phyloP scores from a whole-genome alignment of 1,284 basidiomycete genomes.

The Tilletia walkeri region DNA sequence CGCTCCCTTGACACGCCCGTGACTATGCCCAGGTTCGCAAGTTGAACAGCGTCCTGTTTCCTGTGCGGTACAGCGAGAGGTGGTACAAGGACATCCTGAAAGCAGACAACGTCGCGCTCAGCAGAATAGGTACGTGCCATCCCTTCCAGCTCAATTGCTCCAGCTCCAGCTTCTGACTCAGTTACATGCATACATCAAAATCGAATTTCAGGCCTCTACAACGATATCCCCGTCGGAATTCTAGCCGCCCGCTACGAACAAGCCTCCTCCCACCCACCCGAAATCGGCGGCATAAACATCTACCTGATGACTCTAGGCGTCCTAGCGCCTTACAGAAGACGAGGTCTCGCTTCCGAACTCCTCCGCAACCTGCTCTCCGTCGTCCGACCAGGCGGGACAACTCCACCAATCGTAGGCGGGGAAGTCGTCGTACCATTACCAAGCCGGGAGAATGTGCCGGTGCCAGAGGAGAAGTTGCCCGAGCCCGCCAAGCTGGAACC shows the following conservation, averaged over 20 bases:
- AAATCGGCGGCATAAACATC: conserved; percentile 40
- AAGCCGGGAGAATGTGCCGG: not conserved
- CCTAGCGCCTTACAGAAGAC: conserved; percentile 56
- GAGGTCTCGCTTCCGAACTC: conserved; percentile 55
- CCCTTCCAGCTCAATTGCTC: not conserved
- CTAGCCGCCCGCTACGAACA: conserved; percentile 55
- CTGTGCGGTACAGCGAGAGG: conserved; percentile 47
- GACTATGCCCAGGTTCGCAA: conserved; percentile 26
- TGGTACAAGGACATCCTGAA: conserved; percentile 50
- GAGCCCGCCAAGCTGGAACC: not conserved
- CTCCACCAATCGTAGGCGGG: not conserved
- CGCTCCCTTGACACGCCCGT: not conserved
- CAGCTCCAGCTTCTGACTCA: not conserved
- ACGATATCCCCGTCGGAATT: conserved; percentile 57
- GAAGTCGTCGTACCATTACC: conserved; percentile 4
- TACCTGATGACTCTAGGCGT: conserved; percentile 59
- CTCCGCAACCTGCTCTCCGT: conserved; percentile 51
- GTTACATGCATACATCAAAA: not conserved
- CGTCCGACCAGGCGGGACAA: conserved; percentile 41
- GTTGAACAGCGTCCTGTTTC: conserved; percentile 52
- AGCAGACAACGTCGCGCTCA: conserved; percentile 39
- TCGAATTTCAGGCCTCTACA: conserved; percentile 50
- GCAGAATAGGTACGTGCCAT: conserved; percentile 41
- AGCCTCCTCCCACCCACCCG: conserved; percentile 21
- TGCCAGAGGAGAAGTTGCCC: not conserved